These are phyloP conservation scores for Metarhizium brunneum DNA, from an alignment of 2,329 filamentous ascomycete species.

Conservation along the genomic window DNA sequence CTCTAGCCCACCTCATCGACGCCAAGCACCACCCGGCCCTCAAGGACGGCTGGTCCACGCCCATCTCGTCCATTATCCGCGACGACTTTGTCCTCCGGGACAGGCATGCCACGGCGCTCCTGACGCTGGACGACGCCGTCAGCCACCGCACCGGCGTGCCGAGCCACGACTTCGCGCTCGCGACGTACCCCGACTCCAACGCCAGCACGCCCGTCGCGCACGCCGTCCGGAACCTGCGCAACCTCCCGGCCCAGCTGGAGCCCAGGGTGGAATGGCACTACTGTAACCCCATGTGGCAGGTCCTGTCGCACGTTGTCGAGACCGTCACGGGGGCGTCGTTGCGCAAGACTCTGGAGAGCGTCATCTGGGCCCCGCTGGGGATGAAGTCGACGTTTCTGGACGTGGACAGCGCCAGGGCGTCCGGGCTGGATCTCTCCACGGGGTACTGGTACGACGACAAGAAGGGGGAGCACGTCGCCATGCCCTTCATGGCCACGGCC, in stretches of 20 bases:
- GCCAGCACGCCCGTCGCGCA: slow-evolving; percentile 14
- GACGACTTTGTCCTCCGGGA: slow-evolving; percentile 43
- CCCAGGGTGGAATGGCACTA: slow-evolving; percentile 37
- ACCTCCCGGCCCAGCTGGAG: slow-evolving; percentile 33
- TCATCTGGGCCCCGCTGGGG: slow-evolving; percentile 34
- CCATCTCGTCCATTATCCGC: slow-evolving; percentile 34
- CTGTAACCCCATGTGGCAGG: slow-evolving; percentile 40
- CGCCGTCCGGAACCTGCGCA: slow-evolving; percentile 31
- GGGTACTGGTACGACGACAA: slow-evolving; percentile 31
- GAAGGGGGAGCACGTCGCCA: slow-evolving; percentile 11
- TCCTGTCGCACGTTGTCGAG: slow-evolving; percentile 36
- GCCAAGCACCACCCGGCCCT: slow-evolving; percentile 20
- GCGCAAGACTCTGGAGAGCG: slow-evolving; percentile 28
- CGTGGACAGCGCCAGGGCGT: slow-evolving; percentile 13
- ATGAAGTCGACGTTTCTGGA: slow-evolving; percentile 35
- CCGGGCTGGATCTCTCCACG: slow-evolving; percentile 24
- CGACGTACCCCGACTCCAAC: neutral
- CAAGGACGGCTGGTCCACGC: slow-evolving; percentile 34
- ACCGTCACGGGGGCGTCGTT: slow-evolving; percentile 27
- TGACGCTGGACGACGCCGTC: slow-evolving; percentile 45
- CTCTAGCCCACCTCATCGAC: slow-evolving; percentile 40
- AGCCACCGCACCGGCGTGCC: slow-evolving; percentile 42
- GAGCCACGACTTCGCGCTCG: slow-evolving; percentile 23
- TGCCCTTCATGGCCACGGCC: slow-evolving; percentile 16
- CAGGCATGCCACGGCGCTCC: slow-evolving; percentile 32